Conservation (phyloP, 108 stramenopile genomes). For the Craspedostauros australis region DNA sequence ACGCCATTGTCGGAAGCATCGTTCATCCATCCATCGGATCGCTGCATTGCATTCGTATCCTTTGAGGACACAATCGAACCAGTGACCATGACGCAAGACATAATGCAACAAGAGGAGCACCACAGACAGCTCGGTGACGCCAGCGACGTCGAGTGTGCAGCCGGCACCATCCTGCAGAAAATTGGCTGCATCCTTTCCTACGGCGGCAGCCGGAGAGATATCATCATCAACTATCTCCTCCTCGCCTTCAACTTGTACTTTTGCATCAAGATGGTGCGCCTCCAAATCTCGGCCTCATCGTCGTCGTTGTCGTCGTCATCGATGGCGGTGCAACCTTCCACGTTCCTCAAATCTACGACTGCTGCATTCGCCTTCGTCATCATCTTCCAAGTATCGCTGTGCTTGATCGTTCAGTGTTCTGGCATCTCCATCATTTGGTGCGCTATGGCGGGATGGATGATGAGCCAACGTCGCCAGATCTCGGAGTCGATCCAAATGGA, state of each 20-base stretch:
- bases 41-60: no score
- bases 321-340: no score
- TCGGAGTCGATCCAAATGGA: no score
- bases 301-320: no score
- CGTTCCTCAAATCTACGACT: no score
- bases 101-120: no score
- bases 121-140: no score
- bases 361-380: conserved; percentile 11
- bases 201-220: conserved; percentile 12
- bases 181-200: conserved; percentile 25
- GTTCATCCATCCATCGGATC: no score
- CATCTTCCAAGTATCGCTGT: conserved; percentile 38
- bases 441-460: conserved; percentile 35
- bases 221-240: conserved; percentile 18
- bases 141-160: conserved; percentile 9
- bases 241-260: conserved; percentile 9
- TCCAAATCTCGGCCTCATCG: no score
- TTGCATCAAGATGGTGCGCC: background rate
- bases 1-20: no score
- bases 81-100: no score
- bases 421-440: conserved; percentile 60
- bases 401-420: conserved; percentile 36
- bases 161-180: conserved; percentile 1
- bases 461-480: conserved; percentile 13
- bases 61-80: no score